Conservation (phyloP, 805 yeast genomes). For the Candida pini region DNA sequence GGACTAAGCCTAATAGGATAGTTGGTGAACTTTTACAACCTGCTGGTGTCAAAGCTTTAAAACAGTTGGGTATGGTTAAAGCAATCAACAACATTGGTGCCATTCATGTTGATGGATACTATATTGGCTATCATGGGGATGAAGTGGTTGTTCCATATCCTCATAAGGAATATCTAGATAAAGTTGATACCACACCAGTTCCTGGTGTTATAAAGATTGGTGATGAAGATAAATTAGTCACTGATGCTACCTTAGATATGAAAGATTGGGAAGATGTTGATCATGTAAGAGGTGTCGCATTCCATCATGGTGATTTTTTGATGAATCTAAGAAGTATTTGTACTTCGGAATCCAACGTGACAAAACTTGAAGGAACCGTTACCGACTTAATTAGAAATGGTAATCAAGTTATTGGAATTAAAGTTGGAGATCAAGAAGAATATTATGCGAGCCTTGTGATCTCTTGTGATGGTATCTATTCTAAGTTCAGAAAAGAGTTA, state of each 20-base stretch:
- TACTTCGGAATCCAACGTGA: constrained; percentile 63
- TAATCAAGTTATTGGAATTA: constrained; percentile 67
- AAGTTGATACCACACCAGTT: constrained; percentile 39
- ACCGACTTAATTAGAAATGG: constrained; percentile 53
- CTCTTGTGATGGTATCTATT: constrained; percentile 90
- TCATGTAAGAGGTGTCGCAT: constrained; percentile 69
- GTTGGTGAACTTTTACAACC: constrained; percentile 98
- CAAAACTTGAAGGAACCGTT: constrained; percentile 81
- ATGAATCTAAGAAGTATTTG: constrained; percentile 71
- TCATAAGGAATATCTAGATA: constrained; percentile 44
- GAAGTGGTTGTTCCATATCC: constrained; percentile 67
- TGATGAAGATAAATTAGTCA: constrained; percentile 45
- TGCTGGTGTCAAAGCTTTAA: constrained; percentile 83
- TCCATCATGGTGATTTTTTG: constrained; percentile 89
- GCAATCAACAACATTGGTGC: constrained; percentile 76
- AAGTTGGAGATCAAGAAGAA: constrained; percentile 41
- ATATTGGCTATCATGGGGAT: constrained; percentile 60
- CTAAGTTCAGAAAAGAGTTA: constrained; percentile 79
- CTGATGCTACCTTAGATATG: constrained; percentile 45
- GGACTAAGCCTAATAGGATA: constrained; percentile 90
- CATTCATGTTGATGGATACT: constrained; percentile 71
- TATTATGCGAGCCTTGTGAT: constrained; percentile 63
- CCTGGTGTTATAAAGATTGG: constrained; percentile 51
- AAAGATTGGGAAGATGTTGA: constrained; percentile 55
- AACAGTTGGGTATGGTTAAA: constrained; percentile 75